Conservation (phyloP, 2,329 filamentous ascomycete genomes). For the Mollisia scopiformis region DNA sequence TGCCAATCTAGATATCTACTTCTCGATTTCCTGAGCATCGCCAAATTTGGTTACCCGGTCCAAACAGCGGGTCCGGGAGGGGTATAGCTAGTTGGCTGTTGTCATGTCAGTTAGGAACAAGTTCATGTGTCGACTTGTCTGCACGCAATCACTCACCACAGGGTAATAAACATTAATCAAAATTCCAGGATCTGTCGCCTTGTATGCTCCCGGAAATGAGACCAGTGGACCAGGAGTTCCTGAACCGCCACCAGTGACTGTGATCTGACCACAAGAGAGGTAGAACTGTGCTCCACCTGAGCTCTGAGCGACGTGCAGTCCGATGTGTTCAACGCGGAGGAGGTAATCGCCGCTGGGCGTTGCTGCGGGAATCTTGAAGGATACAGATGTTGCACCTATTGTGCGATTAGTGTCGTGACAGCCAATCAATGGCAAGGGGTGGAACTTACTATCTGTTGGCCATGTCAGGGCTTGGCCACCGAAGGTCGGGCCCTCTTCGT, state of each 20-base stretch:
- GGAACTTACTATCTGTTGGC: constrained; percentile 27
- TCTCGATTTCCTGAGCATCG: background rate
- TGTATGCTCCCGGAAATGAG: constrained; percentile 41
- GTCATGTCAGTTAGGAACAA: constrained; percentile 13
- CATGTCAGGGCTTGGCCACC: constrained; percentile 26
- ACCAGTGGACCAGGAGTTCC: constrained; percentile 40
- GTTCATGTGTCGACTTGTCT: background rate
- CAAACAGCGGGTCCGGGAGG: constrained; percentile 31
- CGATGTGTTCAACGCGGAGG: constrained; percentile 40
- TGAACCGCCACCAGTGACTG: constrained; percentile 45
- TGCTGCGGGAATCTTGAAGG: constrained; percentile 37
- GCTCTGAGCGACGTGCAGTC: constrained; percentile 22
- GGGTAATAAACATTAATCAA: constrained; percentile 40
- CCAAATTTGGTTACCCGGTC: constrained; percentile 15
- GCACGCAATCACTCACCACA: constrained; percentile 25
- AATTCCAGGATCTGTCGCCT: constrained; percentile 39
- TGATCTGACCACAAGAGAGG: constrained; percentile 45
- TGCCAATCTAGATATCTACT: background rate
- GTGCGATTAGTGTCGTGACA: background rate
- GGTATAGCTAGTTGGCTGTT: constrained; percentile 30
- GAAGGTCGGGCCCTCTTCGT: constrained; percentile 25
- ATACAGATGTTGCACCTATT: constrained; percentile 19
- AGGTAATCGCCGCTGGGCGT: constrained; percentile 41
- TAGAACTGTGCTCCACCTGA: constrained; percentile 31
- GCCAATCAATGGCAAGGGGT: background rate